These are phyloP conservation scores for Trapa incisa DNA, from an alignment of 345 rosid species.

Conservation along the genomic window DNA sequence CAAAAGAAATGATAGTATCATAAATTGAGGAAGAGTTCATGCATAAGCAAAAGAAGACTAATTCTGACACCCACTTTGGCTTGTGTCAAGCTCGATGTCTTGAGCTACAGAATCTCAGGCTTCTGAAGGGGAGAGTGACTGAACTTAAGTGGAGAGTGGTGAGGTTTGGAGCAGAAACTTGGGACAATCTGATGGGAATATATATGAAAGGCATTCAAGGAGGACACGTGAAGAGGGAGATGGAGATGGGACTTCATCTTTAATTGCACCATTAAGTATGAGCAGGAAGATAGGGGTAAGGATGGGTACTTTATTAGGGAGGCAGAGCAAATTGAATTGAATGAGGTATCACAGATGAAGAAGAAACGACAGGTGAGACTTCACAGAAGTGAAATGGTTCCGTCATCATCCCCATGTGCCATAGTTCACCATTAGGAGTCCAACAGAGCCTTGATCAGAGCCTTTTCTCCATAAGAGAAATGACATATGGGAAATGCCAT, in stretches of 20 bases:
- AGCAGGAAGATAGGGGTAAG: conserved; percentile 13
- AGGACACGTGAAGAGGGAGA: neutral
- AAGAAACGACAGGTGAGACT: conserved; percentile 6
- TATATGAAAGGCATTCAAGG: neutral
- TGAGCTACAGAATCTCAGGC: neutral
- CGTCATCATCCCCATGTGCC: neutral
- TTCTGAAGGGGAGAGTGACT: neutral
- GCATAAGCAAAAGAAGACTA: neutral
- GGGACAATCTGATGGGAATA: neutral
- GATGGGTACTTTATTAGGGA: neutral
- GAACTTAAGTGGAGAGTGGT: neutral
- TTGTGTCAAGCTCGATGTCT: neutral
- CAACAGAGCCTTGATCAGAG: too few relatives aligned
- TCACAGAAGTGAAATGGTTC: conserved; percentile 1
- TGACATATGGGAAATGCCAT: neutral
- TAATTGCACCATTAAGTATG: conserved; percentile 3
- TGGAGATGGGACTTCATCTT: neutral
- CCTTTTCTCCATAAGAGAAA: neutral
- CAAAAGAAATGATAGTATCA: neutral
- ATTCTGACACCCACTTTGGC: neutral
- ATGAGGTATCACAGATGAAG: conserved; percentile 1
- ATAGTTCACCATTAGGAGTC: neutral
- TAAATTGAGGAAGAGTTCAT: neutral
- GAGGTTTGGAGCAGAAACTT: neutral
- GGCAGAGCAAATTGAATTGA: neutral